Evolutionary conservation across 495 filamentous ascomycete species (phyloP), one percentile per base, ranked within the genome.

Genomic region (Penicillium bovifimosum): DNA sequence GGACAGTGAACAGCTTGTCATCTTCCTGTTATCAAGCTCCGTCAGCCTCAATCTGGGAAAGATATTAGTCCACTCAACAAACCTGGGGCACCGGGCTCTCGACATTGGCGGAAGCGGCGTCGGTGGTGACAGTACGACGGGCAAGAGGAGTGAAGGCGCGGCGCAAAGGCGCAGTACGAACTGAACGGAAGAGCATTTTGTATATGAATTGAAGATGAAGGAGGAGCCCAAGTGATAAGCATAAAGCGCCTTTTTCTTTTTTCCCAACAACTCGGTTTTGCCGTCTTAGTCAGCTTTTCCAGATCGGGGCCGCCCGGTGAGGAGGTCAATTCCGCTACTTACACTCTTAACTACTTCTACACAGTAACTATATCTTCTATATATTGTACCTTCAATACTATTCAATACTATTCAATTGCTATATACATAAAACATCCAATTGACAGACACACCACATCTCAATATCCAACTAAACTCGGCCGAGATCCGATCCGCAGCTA

Each of bases 1-100:
- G 83, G 70, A 98, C 84, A 55, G 86, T 85, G 80, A 98, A 98
- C 43, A 84, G 85, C 78, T 96, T 86, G 62, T 96, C 88, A 72
- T 96, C 93, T 70, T 90, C 86, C 91, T 96, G 50, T 52, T 48
- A 33, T n/a, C 41, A 61, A 47, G 35, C 29, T 39, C 33, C 18
- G 41, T 74, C 44, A 78, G 67, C 54, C 59, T 59, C 2, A 24
- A 4, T 2, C 20, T 24, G 2, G 20, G 20, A 4, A 24, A 24
- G n/a, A 41, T 61, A 53, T 53, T 43, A 45, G 45, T 72, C 86
- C 83, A 41, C 61, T 68, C 64, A 73, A 91, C 60, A 91, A 84
- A 72, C 86, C 77, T 71, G 79, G 79, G 82, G 73, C 55, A 76
- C 65, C 5, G 48, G 48, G 65, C 87, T 90, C 67, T 93, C 88